Percentiles rank a stretch among this genome's conserved stretches.
Evolutionary conservation across 2,329 filamentous ascomycete genomes (phyloP).

Genomic region (Helotiales sp.): DNA sequence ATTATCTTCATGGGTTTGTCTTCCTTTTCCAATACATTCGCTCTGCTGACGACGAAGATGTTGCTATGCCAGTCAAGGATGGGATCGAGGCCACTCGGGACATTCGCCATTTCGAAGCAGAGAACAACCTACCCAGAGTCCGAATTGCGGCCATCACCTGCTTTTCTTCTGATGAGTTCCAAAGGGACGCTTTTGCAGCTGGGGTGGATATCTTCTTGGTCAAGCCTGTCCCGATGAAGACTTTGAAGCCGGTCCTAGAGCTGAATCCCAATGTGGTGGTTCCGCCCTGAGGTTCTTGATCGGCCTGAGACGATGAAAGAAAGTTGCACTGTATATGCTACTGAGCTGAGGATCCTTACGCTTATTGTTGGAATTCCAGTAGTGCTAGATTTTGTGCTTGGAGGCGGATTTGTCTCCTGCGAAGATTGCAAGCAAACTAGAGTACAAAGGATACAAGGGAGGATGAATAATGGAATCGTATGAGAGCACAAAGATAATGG

Average conservation of each 20-base stretch:
- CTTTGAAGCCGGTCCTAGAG: constrained; percentile 20
- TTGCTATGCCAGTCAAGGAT: constrained; percentile 57
- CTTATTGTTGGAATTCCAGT: too few species aligned
- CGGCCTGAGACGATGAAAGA: too few species aligned
- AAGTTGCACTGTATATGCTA: too few species aligned
- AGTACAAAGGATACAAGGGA: too few species aligned
- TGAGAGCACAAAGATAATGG: too few species aligned
- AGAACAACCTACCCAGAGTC: constrained; percentile 39
- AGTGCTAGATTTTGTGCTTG: too few species aligned
- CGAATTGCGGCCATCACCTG: constrained; percentile 53
- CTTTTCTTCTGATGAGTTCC: constrained; percentile 46
- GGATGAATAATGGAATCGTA: neutral
- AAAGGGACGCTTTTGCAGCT: constrained; percentile 47
- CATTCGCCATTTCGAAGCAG: constrained; percentile 48
- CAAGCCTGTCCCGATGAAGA: constrained; percentile 43
- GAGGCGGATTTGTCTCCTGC: too few species aligned
- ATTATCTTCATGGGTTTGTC: constrained; percentile 36
- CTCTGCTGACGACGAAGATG: constrained; percentile 37
- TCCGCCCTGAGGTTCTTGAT: neutral
- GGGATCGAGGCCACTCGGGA: constrained; percentile 46
- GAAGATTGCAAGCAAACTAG: neutral
- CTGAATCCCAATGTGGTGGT: constrained; percentile 12
- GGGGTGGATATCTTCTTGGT: constrained; percentile 54
- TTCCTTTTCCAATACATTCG: too few species aligned
- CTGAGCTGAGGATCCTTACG: too few species aligned